Base-by-base conservation (phyloP, 768 basidiomycete genomes). In the Suillus placidus region DNA sequence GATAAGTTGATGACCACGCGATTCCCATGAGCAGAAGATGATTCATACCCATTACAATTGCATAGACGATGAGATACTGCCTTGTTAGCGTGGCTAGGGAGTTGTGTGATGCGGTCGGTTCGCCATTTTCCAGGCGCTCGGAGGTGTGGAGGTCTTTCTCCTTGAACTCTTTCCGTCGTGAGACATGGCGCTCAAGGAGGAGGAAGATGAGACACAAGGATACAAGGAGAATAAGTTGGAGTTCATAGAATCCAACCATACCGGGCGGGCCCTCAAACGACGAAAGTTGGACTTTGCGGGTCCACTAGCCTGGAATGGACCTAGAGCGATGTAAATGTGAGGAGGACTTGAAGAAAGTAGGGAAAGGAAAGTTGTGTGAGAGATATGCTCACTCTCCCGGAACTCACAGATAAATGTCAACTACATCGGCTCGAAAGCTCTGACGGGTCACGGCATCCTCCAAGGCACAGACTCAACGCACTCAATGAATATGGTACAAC, bases 61-160 rank as follows among this genome's bases (percentile, higher is more conserved):
- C 89, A 74, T 90, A 92, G 8, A 91, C 89, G 3, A 84, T 66
- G 38, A 91, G 75, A 72, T 91, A 91, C 68, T 85, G 86, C 67
- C 78, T 77, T 2, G 81, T 78, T 62, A 83, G 66, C 32, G 70
- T 67, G 3, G 79, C 71, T 23, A 79, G 68, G 35, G 76, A 68
- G 51, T 69, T 71, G 32, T 62, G 64, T 7, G 75, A 72, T 23
- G 69, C 57, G 3, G 54, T 61, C 30, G 32, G 66, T 16, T 71
- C 68, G n/a, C 79, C 79, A 13, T 75, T 73, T 65, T 80, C 79
- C 9, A 76, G 71, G 23, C 65, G 70, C 38, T 73, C 76, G 20
- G 71, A 70, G 60, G 66, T 55, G 43, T 70, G 61, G 0, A 65
- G 52, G 14, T 78, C 77, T 40, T 72, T 78, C 52, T 68, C 63